Conservation (phyloP, 2,329 filamentous ascomycete genomes). For the Cladosporium sp. region DNA sequence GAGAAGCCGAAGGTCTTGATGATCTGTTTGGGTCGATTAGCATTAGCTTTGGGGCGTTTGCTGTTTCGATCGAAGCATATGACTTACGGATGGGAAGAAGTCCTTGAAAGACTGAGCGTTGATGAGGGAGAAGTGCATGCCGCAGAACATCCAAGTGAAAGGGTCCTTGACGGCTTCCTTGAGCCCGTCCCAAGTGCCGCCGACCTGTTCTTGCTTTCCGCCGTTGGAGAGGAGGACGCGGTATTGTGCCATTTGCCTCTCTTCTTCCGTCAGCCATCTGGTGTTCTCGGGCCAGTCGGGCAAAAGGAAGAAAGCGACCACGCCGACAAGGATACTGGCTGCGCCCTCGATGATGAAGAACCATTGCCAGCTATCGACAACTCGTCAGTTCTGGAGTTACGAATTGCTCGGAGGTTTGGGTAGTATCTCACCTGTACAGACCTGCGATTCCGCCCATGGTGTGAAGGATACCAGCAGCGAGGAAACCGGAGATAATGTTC, state of each 20-base stretch:
- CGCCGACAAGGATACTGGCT: slow-evolving; percentile 51
- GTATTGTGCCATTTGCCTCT: slow-evolving; percentile 48
- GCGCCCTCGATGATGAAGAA: slow-evolving; percentile 49
- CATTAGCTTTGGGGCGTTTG: slow-evolving; percentile 9
- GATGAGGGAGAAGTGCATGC: slow-evolving; percentile 38
- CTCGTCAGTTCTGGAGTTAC: slow-evolving; percentile 29
- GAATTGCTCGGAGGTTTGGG: not conserved
- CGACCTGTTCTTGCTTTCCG: slow-evolving; percentile 35
- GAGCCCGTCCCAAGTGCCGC: slow-evolving; percentile 34
- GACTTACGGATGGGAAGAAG: slow-evolving; percentile 29
- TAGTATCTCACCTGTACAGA: not conserved
- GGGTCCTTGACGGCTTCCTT: slow-evolving; percentile 33
- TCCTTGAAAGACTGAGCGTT: slow-evolving; percentile 32
- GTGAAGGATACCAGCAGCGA: slow-evolving; percentile 43
- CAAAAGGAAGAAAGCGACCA: slow-evolving; percentile 50
- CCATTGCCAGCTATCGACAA: slow-evolving; percentile 34
- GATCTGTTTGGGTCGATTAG: slow-evolving; percentile 37
- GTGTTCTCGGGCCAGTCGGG: slow-evolving; percentile 53
- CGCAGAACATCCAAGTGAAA: slow-evolving; percentile 38
- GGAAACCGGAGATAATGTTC: slow-evolving; percentile 43
- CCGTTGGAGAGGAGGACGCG: slow-evolving; percentile 29
- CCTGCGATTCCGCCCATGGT: slow-evolving; percentile 36
- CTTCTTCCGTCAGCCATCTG: slow-evolving; percentile 47
- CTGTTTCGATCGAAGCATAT: slow-evolving; percentile 2
- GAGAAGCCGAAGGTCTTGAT: slow-evolving; percentile 69